These are phyloP conservation scores for Phytophthora nicotianae DNA, from an alignment of 352 stramenopile genomes.

Conservation along the genomic window DNA sequence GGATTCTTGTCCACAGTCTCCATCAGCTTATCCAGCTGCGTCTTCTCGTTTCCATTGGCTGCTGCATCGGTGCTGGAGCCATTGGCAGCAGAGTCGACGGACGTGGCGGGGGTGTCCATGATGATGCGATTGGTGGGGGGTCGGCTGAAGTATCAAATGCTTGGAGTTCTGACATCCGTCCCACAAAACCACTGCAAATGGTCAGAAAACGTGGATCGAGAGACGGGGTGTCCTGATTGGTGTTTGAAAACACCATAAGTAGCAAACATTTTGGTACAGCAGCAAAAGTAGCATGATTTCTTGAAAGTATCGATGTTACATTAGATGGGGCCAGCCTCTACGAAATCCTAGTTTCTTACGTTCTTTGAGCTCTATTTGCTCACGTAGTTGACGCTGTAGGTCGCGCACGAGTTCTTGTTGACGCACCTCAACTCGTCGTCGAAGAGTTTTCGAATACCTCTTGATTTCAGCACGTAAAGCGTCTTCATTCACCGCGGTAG, in stretches of 20 bases:
- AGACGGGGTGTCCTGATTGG: slow-evolving; percentile 18
- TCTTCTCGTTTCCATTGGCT: slow-evolving; percentile 20
- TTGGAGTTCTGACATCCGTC: slow-evolving; percentile 24
- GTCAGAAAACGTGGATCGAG: slow-evolving; percentile 6
- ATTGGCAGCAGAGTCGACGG: slow-evolving; percentile 8
- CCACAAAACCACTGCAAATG: neutral
- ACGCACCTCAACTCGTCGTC: slow-evolving; percentile 39
- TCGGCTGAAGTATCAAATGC: slow-evolving; percentile 16
- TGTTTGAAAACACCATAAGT: slow-evolving; percentile 14
- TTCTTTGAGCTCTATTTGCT: slow-evolving; percentile 48
- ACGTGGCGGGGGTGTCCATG: slow-evolving; percentile 31
- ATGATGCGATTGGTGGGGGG: slow-evolving; percentile 25
- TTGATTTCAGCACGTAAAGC: slow-evolving; percentile 48
- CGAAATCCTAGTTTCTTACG: slow-evolving; percentile 40
- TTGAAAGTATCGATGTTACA: slow-evolving; percentile 3
- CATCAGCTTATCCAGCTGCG: slow-evolving; percentile 54
- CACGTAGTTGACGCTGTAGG: slow-evolving; percentile 36
- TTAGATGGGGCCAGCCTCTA: slow-evolving; percentile 17
- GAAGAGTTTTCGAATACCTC: slow-evolving; percentile 46
- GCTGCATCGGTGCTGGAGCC: slow-evolving; percentile 7
- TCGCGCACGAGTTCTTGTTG: slow-evolving; percentile 41
- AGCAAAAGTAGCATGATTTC: neutral
- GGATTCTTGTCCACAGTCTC: slow-evolving; percentile 69
- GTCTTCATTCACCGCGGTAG: slow-evolving; percentile 40
- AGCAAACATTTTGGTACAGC: slow-evolving; percentile 16